Conservation (phyloP, 768 basidiomycete genomes). For the Scleroderma citrinum region DNA sequence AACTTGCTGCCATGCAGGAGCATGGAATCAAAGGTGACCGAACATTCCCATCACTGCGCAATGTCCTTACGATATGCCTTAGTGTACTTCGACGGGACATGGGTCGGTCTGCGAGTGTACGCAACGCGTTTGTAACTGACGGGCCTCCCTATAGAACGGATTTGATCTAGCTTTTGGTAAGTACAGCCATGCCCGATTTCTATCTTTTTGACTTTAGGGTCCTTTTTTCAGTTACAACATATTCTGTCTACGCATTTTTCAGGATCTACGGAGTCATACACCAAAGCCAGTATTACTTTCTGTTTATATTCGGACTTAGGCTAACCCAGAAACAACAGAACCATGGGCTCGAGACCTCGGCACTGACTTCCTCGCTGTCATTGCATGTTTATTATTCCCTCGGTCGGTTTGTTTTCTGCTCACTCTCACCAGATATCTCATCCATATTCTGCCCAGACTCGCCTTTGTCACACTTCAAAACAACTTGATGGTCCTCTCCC, state of each 20-base stretch:
- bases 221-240: slow-evolving; percentile 59
- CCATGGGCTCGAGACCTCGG: slow-evolving; percentile 65
- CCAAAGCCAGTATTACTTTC: slow-evolving; percentile 39
- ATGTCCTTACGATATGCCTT: slow-evolving; percentile 3
- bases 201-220: slow-evolving; percentile 3
- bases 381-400: slow-evolving; percentile 88
- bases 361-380: slow-evolving; percentile 79
- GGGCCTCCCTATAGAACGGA: slow-evolving; percentile 54
- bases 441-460: slow-evolving; percentile 42
- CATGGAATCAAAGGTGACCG: slow-evolving; percentile 79
- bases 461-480: slow-evolving; percentile 88
- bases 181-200: neutral
- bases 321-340: slow-evolving; percentile 32
- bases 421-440: neutral
- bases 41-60: neutral
- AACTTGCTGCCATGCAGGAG: slow-evolving; percentile 92
- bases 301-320: neutral
- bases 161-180: slow-evolving; percentile 90
- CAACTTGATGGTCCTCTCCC: slow-evolving; percentile 72
- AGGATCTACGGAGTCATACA: slow-evolving; percentile 71
- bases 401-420: slow-evolving; percentile 38
- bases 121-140: slow-evolving; percentile 13
- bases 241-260: slow-evolving; percentile 66
- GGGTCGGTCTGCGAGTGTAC: slow-evolving; percentile 41
- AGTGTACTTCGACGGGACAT: slow-evolving; percentile 85